A percentile compares a stretch with the other conserved stretches of the same genome.
Conservation (phyloP, 441 rosid species). For the Pelargonium australe region DNA sequence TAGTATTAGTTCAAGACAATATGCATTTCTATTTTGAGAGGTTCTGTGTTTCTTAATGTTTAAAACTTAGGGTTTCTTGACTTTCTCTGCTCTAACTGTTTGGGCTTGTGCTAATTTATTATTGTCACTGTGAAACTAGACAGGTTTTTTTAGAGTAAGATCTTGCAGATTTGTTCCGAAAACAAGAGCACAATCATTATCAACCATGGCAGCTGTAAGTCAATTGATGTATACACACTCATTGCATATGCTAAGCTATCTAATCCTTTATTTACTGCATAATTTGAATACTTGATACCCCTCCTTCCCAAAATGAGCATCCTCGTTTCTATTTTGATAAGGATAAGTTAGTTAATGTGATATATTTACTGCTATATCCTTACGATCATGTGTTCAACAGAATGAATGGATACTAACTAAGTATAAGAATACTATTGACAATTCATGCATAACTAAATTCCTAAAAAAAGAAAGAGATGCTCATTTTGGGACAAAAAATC, state of each 20-base stretch:
- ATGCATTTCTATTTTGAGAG: not conserved
- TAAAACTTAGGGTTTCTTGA: not conserved
- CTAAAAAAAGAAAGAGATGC: too few relatives aligned
- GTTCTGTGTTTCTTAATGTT: not conserved
- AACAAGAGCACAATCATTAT: constrained; percentile 28
- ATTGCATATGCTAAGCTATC: not conserved
- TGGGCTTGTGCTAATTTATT: constrained; percentile 22
- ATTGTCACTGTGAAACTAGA: constrained; percentile 43
- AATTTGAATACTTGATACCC: too few relatives aligned
- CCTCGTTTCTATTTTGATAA: not conserved
- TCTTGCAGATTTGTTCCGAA: constrained; percentile 39
- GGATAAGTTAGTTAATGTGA: not conserved
- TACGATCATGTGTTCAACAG: not conserved
- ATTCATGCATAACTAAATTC: too few relatives aligned
- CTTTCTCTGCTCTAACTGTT: constrained; percentile 2
- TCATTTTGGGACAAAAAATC: too few relatives aligned
- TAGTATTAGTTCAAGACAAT: too few relatives aligned
- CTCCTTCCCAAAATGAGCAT: not conserved
- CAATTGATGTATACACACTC: not conserved
- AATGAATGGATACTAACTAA: too few relatives aligned
- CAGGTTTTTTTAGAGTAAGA: constrained; percentile 50
- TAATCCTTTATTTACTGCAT: not conserved
- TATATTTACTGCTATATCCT: not conserved
- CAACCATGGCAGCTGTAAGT: constrained; percentile 71
- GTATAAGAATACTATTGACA: too few relatives aligned